Evolutionary conservation across 768 basidiomycete genomes (phyloP).

Genomic region (Clitopilus passeckerianus): DNA sequence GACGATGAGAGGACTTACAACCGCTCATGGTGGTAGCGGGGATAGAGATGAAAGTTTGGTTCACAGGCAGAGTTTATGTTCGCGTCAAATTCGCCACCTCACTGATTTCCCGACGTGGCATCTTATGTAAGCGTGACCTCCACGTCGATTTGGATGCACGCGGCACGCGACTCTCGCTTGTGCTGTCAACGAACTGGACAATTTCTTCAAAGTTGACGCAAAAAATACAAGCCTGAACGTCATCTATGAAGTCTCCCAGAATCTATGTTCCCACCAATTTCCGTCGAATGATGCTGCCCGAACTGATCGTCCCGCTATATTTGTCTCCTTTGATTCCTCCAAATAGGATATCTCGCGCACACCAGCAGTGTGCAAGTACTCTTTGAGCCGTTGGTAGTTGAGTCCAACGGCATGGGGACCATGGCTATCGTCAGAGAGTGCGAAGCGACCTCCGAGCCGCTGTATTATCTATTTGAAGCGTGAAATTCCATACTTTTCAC

Average conservation of each 20-base stretch:
- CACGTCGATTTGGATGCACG: neutral
- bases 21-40: conserved; percentile 62
- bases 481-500: neutral
- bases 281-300: neutral
- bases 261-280: neutral
- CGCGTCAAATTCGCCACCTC: conserved; percentile 19
- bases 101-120: conserved; percentile 38
- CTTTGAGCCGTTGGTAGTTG: conserved; percentile 65
- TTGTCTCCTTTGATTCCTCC: conserved; percentile 24
- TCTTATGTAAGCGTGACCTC: conserved; percentile 22
- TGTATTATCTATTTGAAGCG: conserved; percentile 55
- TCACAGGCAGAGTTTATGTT: conserved; percentile 11
- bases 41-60: conserved; percentile 21
- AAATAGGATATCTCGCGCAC: conserved; percentile 68
- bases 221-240: neutral
- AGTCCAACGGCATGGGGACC: conserved; percentile 84
- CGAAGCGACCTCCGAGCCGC: conserved; percentile 64
- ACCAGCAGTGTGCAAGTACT: conserved; percentile 59
- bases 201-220: too few species aligned
- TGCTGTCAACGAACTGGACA: neutral
- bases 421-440: conserved; percentile 95
- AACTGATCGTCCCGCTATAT: neutral
- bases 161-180: neutral
- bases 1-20: conserved; percentile 43
- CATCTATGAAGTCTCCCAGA: conserved; percentile 1